A percentile compares a stretch with the other conserved stretches of the same genome.
These are phyloP conservation scores for Fusarium drepaniforme DNA, from an alignment of 2,329 filamentous ascomycete species.

Conservation along the genomic window DNA sequence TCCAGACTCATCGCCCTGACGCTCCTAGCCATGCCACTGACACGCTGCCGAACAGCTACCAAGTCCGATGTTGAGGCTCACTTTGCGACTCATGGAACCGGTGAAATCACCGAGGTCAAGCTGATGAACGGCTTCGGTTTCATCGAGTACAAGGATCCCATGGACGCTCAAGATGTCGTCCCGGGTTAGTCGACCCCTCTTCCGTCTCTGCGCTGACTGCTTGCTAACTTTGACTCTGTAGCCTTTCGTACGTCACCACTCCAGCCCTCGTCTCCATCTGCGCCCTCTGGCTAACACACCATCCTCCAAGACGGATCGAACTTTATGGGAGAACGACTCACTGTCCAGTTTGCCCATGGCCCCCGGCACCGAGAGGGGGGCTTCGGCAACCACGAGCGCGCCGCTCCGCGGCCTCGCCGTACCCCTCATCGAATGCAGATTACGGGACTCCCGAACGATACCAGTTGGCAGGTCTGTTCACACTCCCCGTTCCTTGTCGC, in stretches of 20 bases:
- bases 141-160: slow-evolving; percentile 98
- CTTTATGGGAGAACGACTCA: slow-evolving; percentile 97
- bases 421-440: slow-evolving; percentile 98
- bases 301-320: slow-evolving; percentile 84
- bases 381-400: slow-evolving; percentile 67
- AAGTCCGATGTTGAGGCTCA: slow-evolving; percentile 97
- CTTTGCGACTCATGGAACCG: slow-evolving; percentile 95
- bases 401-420: slow-evolving; percentile 83
- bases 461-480: slow-evolving; percentile 99
- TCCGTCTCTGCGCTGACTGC: slow-evolving; percentile 31
- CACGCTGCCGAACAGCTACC: slow-evolving; percentile 76
- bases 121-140: slow-evolving; percentile 99
- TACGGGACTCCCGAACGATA: slow-evolving; percentile 95
- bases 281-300: slow-evolving; percentile 41
- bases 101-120: slow-evolving; percentile 99
- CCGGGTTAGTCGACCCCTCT: slow-evolving; percentile 76
- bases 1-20: slow-evolving; percentile 59
- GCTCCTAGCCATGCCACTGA: slow-evolving; percentile 56
- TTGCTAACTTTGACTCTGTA: slow-evolving; percentile 49
- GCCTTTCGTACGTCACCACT: slow-evolving; percentile 70
- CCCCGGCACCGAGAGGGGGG: slow-evolving; percentile 68
- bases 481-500: slow-evolving; percentile 69
- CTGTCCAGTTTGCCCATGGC: slow-evolving; percentile 97
- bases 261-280: slow-evolving; percentile 19
- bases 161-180: slow-evolving; percentile 98